Conservation (phyloP, 2,329 filamentous ascomycete species). For the Ceratocystis alfenasii region DNA sequence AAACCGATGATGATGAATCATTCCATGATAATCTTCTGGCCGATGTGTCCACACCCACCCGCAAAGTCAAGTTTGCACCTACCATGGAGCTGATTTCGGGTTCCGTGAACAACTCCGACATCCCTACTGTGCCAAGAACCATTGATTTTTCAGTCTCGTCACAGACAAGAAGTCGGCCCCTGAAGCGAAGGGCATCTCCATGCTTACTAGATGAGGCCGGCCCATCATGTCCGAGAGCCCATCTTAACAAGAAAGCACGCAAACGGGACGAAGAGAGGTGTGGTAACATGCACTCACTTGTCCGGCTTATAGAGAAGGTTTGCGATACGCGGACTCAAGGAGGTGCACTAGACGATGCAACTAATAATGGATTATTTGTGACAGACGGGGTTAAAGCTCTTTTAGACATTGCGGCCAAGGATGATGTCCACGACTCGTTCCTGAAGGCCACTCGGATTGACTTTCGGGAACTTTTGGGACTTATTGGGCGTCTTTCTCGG, state of each 20-base stretch:
- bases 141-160: not conserved
- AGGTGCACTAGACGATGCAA: not conserved
- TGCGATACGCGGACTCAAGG: not conserved
- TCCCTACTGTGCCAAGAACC: not conserved
- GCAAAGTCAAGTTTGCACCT: not conserved
- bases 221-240: not conserved
- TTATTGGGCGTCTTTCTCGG: conserved; percentile 1
- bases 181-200: not conserved
- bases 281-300: not conserved
- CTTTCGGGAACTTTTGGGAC: conserved; percentile 3
- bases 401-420: not conserved
- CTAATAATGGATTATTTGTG: not conserved
- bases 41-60: not conserved
- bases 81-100: not conserved
- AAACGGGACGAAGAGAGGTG: not conserved
- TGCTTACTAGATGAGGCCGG: not conserved
- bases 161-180: not conserved
- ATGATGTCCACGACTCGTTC: conserved; percentile 1
- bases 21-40: not conserved
- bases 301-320: not conserved
- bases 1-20: not conserved
- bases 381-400: conserved; percentile 9
- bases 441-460: not conserved
- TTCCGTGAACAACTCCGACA: not conserved
- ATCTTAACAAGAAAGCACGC: not conserved